Evolutionary conservation across 495 filamentous ascomycete species (phyloP), one percentile per base, ranked within the genome.

Genomic region (Cladorrhinum samala): DNA sequence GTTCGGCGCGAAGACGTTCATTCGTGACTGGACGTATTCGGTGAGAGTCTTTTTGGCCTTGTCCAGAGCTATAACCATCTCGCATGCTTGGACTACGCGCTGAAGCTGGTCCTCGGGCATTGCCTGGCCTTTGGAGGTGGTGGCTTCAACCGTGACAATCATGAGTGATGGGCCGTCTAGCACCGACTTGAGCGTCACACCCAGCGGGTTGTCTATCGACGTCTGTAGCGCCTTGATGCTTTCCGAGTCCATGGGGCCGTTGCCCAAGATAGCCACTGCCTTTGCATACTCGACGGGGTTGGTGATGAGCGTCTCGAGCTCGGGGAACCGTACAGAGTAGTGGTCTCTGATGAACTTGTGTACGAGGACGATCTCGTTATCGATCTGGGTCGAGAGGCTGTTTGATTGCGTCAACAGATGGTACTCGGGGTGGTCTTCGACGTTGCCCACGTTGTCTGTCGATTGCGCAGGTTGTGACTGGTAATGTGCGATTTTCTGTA

Each of bases 301-400:
- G 56, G 84, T 87, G 60, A 98, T 84, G 36, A 98, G 81, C 16
- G 87, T 91, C 70, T 97, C 93, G n/a, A 98, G 80, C 70, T 96
- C 92, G 4, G 92, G 92, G 59, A 96, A 97, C 57, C 93, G 83
- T 37, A 86, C 78, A 14, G 91, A 95, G 71, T 97, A 98, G 70
- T 96, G 89, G 60, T 98, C 93, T 59, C 91, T 80, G 53, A 96
- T 86, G 63, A 86, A 89, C 76, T 97, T 97, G 75, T 97, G 94
- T 50, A 96, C 87, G 11, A 91, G 84, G 8, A 86, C 87, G 44
- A 96, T 87, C 68, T 97, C 91, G 61, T 87, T 87, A 52, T 93
- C 90, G 49, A 95, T 96, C 47, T 82, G 83, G 11, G 92, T 89
- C 17, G 94, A 91, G 30, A 94, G 77, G 13, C 83, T 85, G 63